Evolutionary conservation across 305 asterid genomes (phyloP).

Genomic region (Fraxinus platypoda): DNA sequence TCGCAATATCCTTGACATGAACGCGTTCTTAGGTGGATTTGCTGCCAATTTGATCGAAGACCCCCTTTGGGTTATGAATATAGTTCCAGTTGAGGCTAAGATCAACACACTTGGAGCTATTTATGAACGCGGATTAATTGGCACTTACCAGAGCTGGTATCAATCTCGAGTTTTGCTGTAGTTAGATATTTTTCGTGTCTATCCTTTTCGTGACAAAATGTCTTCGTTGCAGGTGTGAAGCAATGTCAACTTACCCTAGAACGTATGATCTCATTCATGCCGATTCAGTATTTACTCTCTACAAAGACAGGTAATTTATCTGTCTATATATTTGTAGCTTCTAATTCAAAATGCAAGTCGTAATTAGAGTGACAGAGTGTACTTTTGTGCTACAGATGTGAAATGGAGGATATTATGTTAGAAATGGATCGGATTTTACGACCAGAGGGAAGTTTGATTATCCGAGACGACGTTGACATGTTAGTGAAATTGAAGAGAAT

Average conservation of each 20-base stretch:
- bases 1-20: slow-evolving; percentile 55
- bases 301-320: slow-evolving; percentile 34
- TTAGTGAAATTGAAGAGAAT: slow-evolving; percentile 42
- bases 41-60: slow-evolving; percentile 43
- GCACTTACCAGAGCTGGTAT: slow-evolving; percentile 65
- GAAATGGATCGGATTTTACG: slow-evolving; percentile 58
- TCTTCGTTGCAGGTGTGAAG: slow-evolving; percentile 44
- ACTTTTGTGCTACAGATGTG: slow-evolving; percentile 34
- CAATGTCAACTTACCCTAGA: slow-evolving; percentile 66
- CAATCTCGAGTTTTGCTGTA: neutral
- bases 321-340: neutral
- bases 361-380: neutral
- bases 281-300: slow-evolving; percentile 46
- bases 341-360: neutral
- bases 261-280: slow-evolving; percentile 58
- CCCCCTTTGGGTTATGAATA: slow-evolving; percentile 63
- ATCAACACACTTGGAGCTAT: slow-evolving; percentile 49
- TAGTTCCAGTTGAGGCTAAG: slow-evolving; percentile 49
- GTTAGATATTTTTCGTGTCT: neutral
- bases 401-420: slow-evolving; percentile 48
- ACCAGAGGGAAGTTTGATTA: slow-evolving; percentile 56
- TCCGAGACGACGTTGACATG: slow-evolving; percentile 49
- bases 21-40: slow-evolving; percentile 57
- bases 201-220: neutral
- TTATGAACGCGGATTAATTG: slow-evolving; percentile 59